These are phyloP conservation scores for Malassezia globosa DNA, from an alignment of 1,284 basidiomycete genomes.

Conservation along the genomic window DNA sequence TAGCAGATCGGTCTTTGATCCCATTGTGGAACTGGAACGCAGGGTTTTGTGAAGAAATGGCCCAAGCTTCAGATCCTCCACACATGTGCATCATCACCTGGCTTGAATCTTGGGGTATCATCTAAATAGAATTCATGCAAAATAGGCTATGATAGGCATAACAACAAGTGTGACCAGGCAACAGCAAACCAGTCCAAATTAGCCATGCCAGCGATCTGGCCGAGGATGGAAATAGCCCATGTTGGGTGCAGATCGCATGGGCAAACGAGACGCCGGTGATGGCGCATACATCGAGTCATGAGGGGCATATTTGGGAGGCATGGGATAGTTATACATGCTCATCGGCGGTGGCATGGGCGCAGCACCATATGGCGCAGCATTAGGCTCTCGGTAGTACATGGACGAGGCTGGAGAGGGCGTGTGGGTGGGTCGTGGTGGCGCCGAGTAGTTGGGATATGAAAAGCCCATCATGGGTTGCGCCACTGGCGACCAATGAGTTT, in stretches of 20 bases:
- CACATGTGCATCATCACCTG: too few relatives aligned
- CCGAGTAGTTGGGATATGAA: background rate
- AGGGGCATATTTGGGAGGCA: conserved; percentile 5
- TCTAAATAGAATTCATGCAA: too few relatives aligned
- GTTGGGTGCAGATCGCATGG: conserved; percentile 7
- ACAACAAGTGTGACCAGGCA: too few relatives aligned
- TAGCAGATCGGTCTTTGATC: too few relatives aligned
- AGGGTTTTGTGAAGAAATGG: too few relatives aligned
- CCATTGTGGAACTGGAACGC: too few relatives aligned
- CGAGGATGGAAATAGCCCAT: conserved; percentile 12
- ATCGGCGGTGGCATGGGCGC: conserved; percentile 1
- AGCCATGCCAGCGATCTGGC: conserved; percentile 1
- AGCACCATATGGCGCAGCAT: background rate
- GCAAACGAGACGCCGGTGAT: background rate
- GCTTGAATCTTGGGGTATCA: too few relatives aligned
- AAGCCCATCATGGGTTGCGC: background rate
- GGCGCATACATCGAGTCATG: background rate
- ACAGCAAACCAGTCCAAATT: too few relatives aligned
- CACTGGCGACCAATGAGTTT: too few relatives aligned
- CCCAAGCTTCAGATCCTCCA: too few relatives aligned
- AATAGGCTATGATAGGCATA: too few relatives aligned
- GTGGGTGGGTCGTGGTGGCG: background rate
- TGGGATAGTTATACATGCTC: conserved; percentile 5
- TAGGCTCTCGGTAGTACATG: conserved; percentile 9
- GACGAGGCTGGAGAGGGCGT: background rate